Percentiles rank a stretch among this genome's conserved stretches.
Conservation (phyloP, 805 yeast genomes). For the Wickerhamiella brachini region DNA sequence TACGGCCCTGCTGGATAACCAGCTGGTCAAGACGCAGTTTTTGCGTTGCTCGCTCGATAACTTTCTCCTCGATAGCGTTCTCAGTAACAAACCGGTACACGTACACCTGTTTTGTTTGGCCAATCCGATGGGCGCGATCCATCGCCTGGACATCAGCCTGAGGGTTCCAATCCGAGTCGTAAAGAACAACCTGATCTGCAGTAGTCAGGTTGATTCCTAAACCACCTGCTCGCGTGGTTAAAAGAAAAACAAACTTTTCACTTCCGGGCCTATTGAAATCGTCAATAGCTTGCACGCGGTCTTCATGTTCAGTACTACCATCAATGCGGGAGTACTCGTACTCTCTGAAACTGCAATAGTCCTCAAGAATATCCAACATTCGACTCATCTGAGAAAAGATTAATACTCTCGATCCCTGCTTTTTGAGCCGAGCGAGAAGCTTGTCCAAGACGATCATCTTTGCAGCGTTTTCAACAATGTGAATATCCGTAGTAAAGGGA, state of each 20-base stretch:
- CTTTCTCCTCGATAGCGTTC: conserved; percentile 93
- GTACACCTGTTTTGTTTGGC: conserved; percentile 88
- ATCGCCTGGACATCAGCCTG: conserved; percentile 96
- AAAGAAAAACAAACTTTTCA: conserved; percentile 64
- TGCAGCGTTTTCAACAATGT: conserved; percentile 72
- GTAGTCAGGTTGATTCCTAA: conserved; percentile 82
- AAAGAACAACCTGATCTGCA: conserved; percentile 80
- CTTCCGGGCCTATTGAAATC: conserved; percentile 74
- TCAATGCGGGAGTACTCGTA: conserved; percentile 86
- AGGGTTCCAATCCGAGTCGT: conserved; percentile 96
- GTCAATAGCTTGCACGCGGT: conserved; percentile 82
- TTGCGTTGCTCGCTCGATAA: conserved; percentile 89
- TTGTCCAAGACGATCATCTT: conserved; percentile 86
- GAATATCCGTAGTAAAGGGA: conserved; percentile 91
- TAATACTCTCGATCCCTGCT: conserved; percentile 76
- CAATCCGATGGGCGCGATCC: conserved; percentile 97
- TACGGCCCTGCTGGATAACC: conserved; percentile 84
- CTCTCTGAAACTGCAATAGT: conserved; percentile 73
- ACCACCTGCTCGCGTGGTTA: conserved; percentile 96
- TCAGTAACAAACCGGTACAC: conserved; percentile 90
- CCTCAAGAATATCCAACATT: conserved; percentile 78
- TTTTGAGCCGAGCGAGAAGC: conserved; percentile 53
- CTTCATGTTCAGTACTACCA: conserved; percentile 89
- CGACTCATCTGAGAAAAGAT: conserved; percentile 92
- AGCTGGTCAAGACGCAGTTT: conserved; percentile 83